Base-by-base conservation (phyloP, 768 basidiomycete species). In the Sporobolomyces roseus region DNA sequence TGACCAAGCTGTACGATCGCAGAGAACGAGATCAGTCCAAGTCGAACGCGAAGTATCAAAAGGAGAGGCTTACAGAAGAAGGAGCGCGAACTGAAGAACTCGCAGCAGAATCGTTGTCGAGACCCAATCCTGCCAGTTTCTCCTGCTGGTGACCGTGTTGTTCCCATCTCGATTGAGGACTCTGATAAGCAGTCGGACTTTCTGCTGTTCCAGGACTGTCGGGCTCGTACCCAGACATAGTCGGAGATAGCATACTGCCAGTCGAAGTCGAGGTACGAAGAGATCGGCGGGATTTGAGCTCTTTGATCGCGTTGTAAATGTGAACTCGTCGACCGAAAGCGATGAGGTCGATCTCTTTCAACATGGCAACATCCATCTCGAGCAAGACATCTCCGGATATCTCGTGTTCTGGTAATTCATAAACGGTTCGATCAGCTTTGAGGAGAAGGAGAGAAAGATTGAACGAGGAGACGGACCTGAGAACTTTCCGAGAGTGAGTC, bases 321-420 rank as follows among this genome's bases (percentile, higher is more conserved):
- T 91, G 87, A 78, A 91, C 83, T 23, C 96, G 90, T 77, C 96
- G 96, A 17, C 96, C 96, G 74, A 94, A 96, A 5, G 92, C 92
- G 75, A 84, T 81, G 72, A 99, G 91, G 29, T 93, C 96, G 61
- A 99, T 88, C 80, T 98, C 93, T 80, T 98, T 98, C 74, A 99
- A 87, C 21, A 96, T 83, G 75, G 88, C 88, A 62, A 87, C 85
- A 70, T 97, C 92, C 67, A 98, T 88, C 75, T 96, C 94, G 63
- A 98, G 86, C 10, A 99, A 85, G 36, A 98, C 90, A 74, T 99
- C 96, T 25, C 96, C 96, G 0, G 93, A 90, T 61, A 99, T 98
- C 81, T 99, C 96, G 85, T 99, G 93, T 80, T 98, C 94, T 93
- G 77, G 4, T 17, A 4, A 46, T 46, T 6, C 45, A 41, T 10